phyloP scores from a whole-genome alignment of 2,329 filamentous ascomycete species.

The Pseudogymnoascus sp. region DNA sequence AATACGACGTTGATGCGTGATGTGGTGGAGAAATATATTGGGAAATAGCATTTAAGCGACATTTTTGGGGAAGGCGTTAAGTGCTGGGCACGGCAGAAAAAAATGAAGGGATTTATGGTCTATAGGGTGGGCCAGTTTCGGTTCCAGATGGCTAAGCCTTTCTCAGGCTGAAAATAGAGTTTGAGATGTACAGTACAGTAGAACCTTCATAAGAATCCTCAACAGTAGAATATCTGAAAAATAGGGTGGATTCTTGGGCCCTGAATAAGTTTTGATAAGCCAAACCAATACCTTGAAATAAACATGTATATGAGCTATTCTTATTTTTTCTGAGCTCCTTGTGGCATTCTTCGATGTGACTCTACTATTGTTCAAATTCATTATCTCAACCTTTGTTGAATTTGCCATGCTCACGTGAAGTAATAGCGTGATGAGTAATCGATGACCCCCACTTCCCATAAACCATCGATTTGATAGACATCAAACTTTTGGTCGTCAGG shows the following conservation, averaged over 20 bases:
- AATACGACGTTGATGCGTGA: conserved; percentile 50
- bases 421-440: conserved; percentile 6
- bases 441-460: conserved; percentile 2
- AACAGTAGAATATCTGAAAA: neutral
- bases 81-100: neutral
- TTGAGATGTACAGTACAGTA: neutral
- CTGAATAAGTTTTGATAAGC: neutral
- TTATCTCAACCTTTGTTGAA: neutral
- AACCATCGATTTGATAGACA: conserved; percentile 6
- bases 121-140: neutral
- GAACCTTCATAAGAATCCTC: neutral
- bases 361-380: no score
- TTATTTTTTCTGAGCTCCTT: neutral
- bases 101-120: neutral
- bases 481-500: neutral
- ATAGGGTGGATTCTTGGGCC: neutral
- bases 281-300: neutral
- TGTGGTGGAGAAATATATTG: neutral
- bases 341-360: neutral
- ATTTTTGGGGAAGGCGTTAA: neutral
- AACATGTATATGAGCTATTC: neutral
- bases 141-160: neutral
- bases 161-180: neutral
- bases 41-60: neutral
- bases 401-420: conserved; percentile 1